Conservation (phyloP, 176 grass and related monocot species). For the Musa acuminata region DNA sequence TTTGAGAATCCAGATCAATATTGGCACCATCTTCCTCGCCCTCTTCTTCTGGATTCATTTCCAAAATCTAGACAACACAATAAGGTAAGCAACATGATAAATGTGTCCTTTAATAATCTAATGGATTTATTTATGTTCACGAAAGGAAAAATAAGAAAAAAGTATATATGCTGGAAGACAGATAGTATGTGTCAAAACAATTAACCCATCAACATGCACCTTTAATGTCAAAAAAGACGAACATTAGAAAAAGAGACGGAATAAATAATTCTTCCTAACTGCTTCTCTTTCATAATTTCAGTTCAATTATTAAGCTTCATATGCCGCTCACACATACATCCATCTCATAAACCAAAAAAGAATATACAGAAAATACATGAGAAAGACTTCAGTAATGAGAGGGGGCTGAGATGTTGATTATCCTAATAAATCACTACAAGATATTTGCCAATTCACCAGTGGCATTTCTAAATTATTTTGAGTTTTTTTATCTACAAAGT, state of each 20-base stretch:
- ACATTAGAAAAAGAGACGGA: background rate
- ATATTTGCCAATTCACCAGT: no score
- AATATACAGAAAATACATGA: background rate
- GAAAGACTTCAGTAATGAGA: background rate
- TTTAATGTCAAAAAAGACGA: background rate
- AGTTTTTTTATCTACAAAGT: background rate
- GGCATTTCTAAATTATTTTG: no score
- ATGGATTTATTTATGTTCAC: background rate
- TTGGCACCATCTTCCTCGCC: slow-evolving; percentile 25
- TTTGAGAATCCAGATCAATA: slow-evolving; percentile 19
- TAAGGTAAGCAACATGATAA: background rate
- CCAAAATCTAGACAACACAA: slow-evolving; percentile 13
- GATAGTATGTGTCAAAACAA: background rate
- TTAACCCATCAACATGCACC: background rate
- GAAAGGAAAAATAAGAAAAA: background rate
- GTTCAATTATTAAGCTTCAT: background rate
- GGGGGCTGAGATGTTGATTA: background rate
- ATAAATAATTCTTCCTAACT: background rate
- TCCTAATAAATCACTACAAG: background rate
- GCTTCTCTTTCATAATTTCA: background rate
- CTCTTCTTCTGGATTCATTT: slow-evolving; percentile 27
- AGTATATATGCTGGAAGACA: background rate
- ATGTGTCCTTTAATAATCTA: background rate
- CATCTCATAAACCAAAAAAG: background rate
- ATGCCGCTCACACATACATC: no score